A percentile compares a stretch with the other conserved stretches of the same genome.
phyloP scores from a whole-genome alignment of 2,329 filamentous ascomycete genomes.

The Botryotinia convoluta region DNA sequence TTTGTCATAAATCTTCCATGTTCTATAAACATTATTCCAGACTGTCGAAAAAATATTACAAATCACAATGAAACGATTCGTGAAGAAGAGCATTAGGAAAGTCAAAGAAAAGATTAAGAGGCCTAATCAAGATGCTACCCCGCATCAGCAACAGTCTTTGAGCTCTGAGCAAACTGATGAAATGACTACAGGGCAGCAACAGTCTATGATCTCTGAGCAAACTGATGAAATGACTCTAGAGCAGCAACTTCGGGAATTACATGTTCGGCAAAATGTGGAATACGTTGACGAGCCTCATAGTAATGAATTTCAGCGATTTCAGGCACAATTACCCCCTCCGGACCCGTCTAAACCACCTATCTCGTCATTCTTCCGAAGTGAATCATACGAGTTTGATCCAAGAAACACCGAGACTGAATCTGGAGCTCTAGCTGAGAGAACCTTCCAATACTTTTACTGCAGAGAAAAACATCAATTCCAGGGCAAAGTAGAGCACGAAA shows the following conservation, averaged over 20 bases:
- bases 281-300: not conserved
- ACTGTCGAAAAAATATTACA: not conserved
- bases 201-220: not conserved
- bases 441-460: constrained; percentile 24
- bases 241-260: not conserved
- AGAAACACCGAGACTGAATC: not conserved
- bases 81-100: not conserved
- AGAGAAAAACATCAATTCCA: constrained; percentile 21
- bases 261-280: not conserved
- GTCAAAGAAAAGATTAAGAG: not conserved
- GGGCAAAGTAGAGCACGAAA: constrained; percentile 22
- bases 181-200: not conserved
- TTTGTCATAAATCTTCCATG: too few species aligned
- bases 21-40: too few species aligned
- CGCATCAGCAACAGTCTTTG: not conserved
- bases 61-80: not conserved
- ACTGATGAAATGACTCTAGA: not conserved
- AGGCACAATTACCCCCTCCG: not conserved
- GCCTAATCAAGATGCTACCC: not conserved
- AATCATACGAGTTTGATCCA: not conserved
- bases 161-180: not conserved
- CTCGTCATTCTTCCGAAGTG: not conserved
- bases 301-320: not conserved
- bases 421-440: constrained; percentile 6
- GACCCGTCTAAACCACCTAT: not conserved